Percentiles rank a stretch among this genome's conserved stretches.
Evolutionary conservation across 306 rosid genomes (phyloP).

Genomic region (Acmispon strigosus): DNA sequence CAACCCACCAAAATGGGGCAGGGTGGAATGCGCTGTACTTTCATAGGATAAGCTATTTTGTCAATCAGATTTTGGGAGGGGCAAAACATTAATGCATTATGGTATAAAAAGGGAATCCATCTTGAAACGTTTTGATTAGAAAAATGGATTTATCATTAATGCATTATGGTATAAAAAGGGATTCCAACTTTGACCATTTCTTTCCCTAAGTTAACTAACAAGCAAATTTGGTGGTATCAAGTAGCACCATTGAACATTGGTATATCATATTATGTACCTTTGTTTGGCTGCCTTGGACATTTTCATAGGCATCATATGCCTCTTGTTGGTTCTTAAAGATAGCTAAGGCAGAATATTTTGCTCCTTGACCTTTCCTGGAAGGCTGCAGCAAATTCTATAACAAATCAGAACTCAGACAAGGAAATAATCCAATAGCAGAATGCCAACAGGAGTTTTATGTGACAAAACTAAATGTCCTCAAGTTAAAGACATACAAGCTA

Average conservation of each 20-base stretch:
- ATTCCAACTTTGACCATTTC: not conserved
- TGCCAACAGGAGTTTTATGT: slow-evolving; percentile 6
- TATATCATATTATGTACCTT: slow-evolving; percentile 36
- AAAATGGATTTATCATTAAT: not conserved
- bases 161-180: not conserved
- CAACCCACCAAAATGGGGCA: too few relatives aligned
- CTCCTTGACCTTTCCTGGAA: slow-evolving; percentile 34
- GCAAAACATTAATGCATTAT: not conserved
- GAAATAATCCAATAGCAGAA: not conserved
- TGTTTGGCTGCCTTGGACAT: slow-evolving; percentile 36
- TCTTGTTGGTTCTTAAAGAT: slow-evolving; percentile 48
- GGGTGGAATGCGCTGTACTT: too few relatives aligned
- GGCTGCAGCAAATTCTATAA: slow-evolving; percentile 44
- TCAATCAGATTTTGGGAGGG: not conserved
- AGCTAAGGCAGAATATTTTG: slow-evolving; percentile 48
- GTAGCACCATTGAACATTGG: not conserved
- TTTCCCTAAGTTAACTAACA: not conserved
- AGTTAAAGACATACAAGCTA: not conserved
- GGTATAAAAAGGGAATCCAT: too few relatives aligned
- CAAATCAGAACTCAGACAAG: slow-evolving; percentile 1
- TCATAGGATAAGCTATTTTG: not conserved
- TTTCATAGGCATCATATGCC: slow-evolving; percentile 56
- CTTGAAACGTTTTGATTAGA: not conserved
- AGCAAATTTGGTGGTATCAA: not conserved
- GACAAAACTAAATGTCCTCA: slow-evolving; percentile 1